Evolutionary conservation across 2,329 filamentous ascomycete species (phyloP), one percentile per base, ranked within the genome.

Genomic region (Leptodontidium sp.): DNA sequence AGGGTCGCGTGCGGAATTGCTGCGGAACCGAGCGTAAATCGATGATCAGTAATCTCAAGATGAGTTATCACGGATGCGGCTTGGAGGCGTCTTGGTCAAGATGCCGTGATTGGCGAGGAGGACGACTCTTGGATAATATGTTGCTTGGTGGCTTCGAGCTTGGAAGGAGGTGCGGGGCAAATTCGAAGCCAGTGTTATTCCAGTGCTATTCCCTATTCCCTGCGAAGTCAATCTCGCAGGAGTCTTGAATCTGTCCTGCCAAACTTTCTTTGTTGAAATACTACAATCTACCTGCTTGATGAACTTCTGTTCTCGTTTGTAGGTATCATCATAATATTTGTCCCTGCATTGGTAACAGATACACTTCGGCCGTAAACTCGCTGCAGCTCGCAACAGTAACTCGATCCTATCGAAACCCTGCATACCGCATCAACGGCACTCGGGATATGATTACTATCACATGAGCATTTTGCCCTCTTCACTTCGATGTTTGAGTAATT

Each of bases 31-130:
- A 65, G 63, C 63, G 45, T 40, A 29, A 58, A 50, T 29, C 1
- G 38, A 7, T 57, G 63, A 65, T 65, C 63, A 65, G 63, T 65
- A 65, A 61, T 61, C 58, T 35, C 14, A 47, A 47, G 58, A 29
- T 40, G 40, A 61, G 21, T 61, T 49, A 58, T 65, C 63, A 47
- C 50, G 49, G 14, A 57, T 9, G 47, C 17, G 38, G 29, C 21
- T 65, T 55, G 58, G 29, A 49, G 58, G 29, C 58, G 29, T 5
- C 11, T 17, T 40, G 55, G 32, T 40, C n/a, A 14, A 8, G 8
- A 14, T 8, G 35, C 55, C n/a, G 26, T 58, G 45, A 61, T 61
- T 61, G 58, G 58, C 24, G 17, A n/a, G 17, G 29, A 11, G 38
- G 24, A 61, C 8, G 29, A 38, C 32, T 17, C 32, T 26, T 58